phyloP scores from a whole-genome alignment of 192 early-diverging fungal species.

The Coemansia sp. region DNA sequence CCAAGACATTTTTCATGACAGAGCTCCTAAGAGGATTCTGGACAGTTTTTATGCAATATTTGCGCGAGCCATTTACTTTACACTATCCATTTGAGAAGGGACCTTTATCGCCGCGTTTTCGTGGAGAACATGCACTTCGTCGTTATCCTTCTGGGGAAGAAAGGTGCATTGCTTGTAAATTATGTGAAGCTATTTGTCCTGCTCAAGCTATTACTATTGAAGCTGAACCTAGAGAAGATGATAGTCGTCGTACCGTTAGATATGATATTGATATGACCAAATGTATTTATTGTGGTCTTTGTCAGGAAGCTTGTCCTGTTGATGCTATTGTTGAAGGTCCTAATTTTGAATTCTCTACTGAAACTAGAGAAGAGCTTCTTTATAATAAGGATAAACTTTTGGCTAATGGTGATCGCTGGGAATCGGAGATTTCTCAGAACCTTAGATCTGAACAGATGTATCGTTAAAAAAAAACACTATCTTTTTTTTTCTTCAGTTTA shows the following conservation, averaged over 20 bases:
- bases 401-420: constrained; percentile 98
- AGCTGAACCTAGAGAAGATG: constrained; percentile 93
- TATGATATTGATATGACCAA: constrained; percentile 99
- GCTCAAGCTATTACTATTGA: constrained; percentile 99
- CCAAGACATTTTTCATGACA: constrained; percentile 84
- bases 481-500: constrained; percentile 6
- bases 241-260: constrained; percentile 87
- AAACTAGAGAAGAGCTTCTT: constrained; percentile 95
- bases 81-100: constrained; percentile 97
- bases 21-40: constrained; percentile 91
- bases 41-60: constrained; percentile 88
- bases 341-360: constrained; percentile 95
- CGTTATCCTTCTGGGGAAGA: constrained; percentile 96
- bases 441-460: constrained; percentile 62
- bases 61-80: constrained; percentile 94
- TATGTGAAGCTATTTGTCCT: constrained; percentile 97
- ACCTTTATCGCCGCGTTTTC: constrained; percentile 86
- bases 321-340: constrained; percentile 98
- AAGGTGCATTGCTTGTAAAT: constrained; percentile 97
- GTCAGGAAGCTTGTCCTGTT: constrained; percentile 94
- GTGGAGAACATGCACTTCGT: constrained; percentile 94
- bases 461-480: constrained; percentile 43
- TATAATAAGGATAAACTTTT: constrained; percentile 98
- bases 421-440: constrained; percentile 86
- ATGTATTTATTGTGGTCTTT: constrained; percentile 97